Evolutionary conservation across 495 filamentous ascomycete genomes (phyloP).

Genomic region (Recurvomyces mirabilis): DNA sequence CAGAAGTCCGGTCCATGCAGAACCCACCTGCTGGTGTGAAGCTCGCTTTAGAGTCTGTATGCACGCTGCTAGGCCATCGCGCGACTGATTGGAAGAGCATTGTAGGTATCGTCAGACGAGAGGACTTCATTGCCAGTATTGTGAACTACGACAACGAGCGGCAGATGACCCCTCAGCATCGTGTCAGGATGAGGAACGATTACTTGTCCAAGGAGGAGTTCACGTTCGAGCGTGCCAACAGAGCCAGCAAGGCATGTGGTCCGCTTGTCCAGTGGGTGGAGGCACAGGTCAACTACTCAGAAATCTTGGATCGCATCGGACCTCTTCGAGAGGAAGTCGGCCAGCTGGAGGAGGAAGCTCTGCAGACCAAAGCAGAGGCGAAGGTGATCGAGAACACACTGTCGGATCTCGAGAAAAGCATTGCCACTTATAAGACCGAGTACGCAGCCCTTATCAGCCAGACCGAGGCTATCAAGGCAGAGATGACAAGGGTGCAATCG

Average conservation of each 20-base stretch:
- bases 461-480: slow-evolving; percentile 90
- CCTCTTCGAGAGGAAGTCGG: slow-evolving; percentile 84
- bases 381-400: slow-evolving; percentile 85
- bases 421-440: slow-evolving; percentile 91
- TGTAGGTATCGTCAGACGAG: slow-evolving; percentile 71
- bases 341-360: slow-evolving; percentile 73
- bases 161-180: slow-evolving; percentile 77
- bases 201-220: slow-evolving; percentile 88
- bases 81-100: slow-evolving; percentile 83
- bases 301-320: slow-evolving; percentile 89
- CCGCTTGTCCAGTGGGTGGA: slow-evolving; percentile 95
- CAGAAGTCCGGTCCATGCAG: slow-evolving; percentile 93
- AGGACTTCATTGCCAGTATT: slow-evolving; percentile 97
- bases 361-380: slow-evolving; percentile 89
- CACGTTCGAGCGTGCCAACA: slow-evolving; percentile 88
- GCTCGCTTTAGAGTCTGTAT: slow-evolving; percentile 88
- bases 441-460: slow-evolving; percentile 94
- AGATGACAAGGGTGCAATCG: slow-evolving; percentile 92
- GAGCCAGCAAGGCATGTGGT: slow-evolving; percentile 91
- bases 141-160: slow-evolving; percentile 93
- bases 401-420: slow-evolving; percentile 70
- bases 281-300: slow-evolving; percentile 94
- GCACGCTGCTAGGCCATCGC: slow-evolving; percentile 84
- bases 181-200: slow-evolving; percentile 82
- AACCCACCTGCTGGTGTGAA: slow-evolving; percentile 83